Conservation (phyloP, 2,329 filamentous ascomycete species). For the Fusarium avenaceum region DNA sequence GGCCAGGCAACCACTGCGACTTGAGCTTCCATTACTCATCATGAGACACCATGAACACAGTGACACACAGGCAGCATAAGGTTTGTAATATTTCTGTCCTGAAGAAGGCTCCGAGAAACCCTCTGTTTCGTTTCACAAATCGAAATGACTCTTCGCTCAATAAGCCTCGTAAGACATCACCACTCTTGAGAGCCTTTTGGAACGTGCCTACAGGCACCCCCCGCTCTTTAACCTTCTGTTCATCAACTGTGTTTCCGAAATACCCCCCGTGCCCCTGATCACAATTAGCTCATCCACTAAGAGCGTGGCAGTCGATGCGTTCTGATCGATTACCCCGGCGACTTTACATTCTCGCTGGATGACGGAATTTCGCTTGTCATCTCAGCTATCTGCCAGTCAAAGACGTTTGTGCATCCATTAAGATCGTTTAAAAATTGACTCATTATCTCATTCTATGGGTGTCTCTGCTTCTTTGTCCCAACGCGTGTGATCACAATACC, state of each 20-base stretch:
- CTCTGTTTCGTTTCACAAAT: neutral
- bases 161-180: neutral
- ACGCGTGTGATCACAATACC: too few species aligned
- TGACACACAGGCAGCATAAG: neutral
- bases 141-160: neutral
- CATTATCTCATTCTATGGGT: neutral
- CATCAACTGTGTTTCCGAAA: slow-evolving; percentile 7
- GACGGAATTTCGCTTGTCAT: slow-evolving; percentile 13
- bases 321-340: neutral
- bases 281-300: neutral
- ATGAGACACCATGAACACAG: neutral
- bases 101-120: neutral
- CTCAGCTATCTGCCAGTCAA: neutral
- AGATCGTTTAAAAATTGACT: neutral
- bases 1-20: too few species aligned
- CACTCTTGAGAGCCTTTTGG: neutral
- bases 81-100: neutral
- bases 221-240: neutral
- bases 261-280: slow-evolving; percentile 2
- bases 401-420: slow-evolving; percentile 1
- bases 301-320: neutral
- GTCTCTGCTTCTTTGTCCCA: too few species aligned
- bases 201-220: neutral
- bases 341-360: neutral
- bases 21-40: neutral